Conservation (phyloP, 1,139 yeast genomes). For the Candida sp. region DNA sequence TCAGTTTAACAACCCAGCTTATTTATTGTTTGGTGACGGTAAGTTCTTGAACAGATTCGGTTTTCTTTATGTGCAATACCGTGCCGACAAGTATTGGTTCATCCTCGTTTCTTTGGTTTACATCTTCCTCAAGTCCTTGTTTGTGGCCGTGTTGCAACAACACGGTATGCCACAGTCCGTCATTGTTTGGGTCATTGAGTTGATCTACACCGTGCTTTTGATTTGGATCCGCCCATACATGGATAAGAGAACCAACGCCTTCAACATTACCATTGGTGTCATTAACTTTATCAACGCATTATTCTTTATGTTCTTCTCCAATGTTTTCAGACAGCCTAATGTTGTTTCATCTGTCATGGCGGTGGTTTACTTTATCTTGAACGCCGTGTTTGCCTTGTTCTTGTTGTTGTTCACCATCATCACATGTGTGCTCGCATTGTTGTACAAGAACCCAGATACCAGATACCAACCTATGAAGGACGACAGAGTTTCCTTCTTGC, state of each 20-base stretch:
- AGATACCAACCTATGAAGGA: constrained; percentile 97
- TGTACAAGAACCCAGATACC: constrained; percentile 93
- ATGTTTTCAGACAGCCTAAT: constrained; percentile 81
- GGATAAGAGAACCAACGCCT: constrained; percentile 93
- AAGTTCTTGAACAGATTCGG: constrained; percentile 87
- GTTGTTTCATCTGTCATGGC: constrained; percentile 94
- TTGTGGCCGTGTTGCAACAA: constrained; percentile 85
- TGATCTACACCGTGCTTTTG: constrained; percentile 63
- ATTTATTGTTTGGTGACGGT: constrained; percentile 84
- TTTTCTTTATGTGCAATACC: constrained; percentile 87
- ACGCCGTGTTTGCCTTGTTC: constrained; percentile 87
- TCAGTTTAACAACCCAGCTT: constrained; percentile 91
- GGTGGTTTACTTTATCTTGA: constrained; percentile 85
- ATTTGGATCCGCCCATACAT: constrained; percentile 85
- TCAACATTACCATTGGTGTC: constrained; percentile 87
- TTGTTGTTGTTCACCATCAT: constrained; percentile 84
- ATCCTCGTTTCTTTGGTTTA: constrained; percentile 67
- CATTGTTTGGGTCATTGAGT: constrained; percentile 75
- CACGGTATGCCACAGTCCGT: constrained; percentile 85
- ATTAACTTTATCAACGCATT: constrained; percentile 83
- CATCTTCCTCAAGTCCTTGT: constrained; percentile 73
- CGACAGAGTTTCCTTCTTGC: constrained; percentile 90
- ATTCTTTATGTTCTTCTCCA: constrained; percentile 88
- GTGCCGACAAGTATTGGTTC: constrained; percentile 90
- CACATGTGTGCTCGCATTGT: constrained; percentile 82